Percentiles rank a stretch among this genome's conserved stretches.
phyloP scores from a whole-genome alignment of 208 protist species.

The Pavlovales sp. region DNA sequence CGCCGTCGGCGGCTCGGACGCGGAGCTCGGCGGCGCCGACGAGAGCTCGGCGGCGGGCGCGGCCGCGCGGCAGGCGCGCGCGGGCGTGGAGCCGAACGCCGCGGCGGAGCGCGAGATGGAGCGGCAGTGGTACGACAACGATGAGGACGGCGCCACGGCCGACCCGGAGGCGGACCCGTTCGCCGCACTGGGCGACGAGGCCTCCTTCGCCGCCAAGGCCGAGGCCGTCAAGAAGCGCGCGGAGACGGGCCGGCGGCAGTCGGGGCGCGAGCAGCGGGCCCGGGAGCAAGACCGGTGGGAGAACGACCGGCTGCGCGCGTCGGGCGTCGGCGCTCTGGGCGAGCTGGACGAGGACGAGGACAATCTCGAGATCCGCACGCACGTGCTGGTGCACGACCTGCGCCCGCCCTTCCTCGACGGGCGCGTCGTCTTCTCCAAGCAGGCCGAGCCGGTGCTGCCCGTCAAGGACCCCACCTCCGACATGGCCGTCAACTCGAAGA shows the following conservation, averaged over 20 bases:
- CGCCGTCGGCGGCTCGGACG: not conserved
- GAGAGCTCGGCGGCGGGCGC: not conserved
- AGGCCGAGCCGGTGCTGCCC: constrained; percentile 58
- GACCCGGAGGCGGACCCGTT: constrained; percentile 45
- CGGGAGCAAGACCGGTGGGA: constrained; percentile 64
- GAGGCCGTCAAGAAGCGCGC: not conserved
- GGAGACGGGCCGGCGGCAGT: not conserved
- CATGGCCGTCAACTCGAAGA: constrained; percentile 69
- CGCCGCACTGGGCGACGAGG: constrained; percentile 48
- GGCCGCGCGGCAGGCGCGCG: constrained; percentile 51
- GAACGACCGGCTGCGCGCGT: constrained; percentile 60
- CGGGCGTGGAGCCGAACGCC: too few species aligned
- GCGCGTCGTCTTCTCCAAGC: constrained; percentile 63
- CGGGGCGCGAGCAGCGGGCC: constrained; percentile 39
- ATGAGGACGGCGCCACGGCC: constrained; percentile 52
- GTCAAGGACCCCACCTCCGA: constrained; percentile 79
- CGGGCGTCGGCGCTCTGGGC: constrained; percentile 45
- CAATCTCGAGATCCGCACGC: constrained; percentile 51
- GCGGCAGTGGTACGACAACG: constrained; percentile 65
- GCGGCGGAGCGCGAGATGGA: constrained; percentile 61
- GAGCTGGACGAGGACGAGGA: constrained; percentile 39
- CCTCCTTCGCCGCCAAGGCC: constrained; percentile 35
- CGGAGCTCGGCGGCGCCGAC: not conserved
- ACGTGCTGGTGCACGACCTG: constrained; percentile 73
- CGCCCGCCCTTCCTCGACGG: constrained; percentile 81